Base-by-base conservation (phyloP, 2,329 filamentous ascomycete genomes). In the Cercospora nicotianae region DNA sequence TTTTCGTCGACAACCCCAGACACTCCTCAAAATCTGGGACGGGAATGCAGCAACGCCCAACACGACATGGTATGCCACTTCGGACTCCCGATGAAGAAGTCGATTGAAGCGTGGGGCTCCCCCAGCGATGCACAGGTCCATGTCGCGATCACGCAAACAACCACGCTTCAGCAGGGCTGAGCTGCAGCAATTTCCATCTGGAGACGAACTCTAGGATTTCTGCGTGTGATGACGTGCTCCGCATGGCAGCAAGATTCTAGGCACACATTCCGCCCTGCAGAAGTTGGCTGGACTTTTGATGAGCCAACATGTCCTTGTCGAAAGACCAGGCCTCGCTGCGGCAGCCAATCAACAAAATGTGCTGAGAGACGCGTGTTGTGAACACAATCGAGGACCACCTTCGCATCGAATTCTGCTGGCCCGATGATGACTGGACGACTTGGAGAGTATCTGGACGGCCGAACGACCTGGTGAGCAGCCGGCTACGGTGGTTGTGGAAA, bases 151-250 rank as follows among this genome's bases (percentile, higher is more conserved):
- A 64, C 53, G 33, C 33, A 55, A 63, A 55, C 61, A 63, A 63
- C 61, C 61, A 63, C 45, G 48, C 45, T 18, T 20, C 9, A 36
- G 3, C 48, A 28, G 23, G 48, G 48, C 23, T 30, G 48, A 26
- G 48, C 23, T 28, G 48, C 23, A 28, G 48, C 23, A 36, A 59
- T 30, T 36, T 23, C 31, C 31, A 36, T 36, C 55, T 33, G 16
- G 5, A 23, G 26, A 20, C 39, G 26, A 45, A 28, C 12, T 39
- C 60, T 48, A 20, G 33, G n/a, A 9, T 10, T 31, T 28, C 10
- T 28, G 42, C 57, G 26, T 58, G 64, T 39, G 31, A 65, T 65
- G 63, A 65, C 63, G 57, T 65, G 63, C 63, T 65, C 30, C 31
- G 28, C 63, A 20, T 59, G 51, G 62, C 51, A 64, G 26, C 20